Conservation (phyloP, 1,284 basidiomycete genomes). For the Irpex sp. region DNA sequence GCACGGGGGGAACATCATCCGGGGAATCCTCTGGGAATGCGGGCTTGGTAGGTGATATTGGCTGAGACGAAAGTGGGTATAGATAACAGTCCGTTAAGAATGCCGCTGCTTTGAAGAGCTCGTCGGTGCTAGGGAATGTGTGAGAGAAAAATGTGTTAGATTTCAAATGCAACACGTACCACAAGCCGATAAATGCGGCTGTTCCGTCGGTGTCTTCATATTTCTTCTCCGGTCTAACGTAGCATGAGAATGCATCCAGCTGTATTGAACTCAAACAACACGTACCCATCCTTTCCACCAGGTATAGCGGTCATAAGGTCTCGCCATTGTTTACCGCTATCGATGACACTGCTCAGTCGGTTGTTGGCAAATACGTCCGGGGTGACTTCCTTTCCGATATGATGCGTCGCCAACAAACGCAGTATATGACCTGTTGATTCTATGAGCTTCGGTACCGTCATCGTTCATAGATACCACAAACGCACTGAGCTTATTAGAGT, state of each 20-base stretch:
- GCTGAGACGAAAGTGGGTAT: conserved; percentile 5
- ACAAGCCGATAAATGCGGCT: conserved; percentile 63
- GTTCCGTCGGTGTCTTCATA: conserved; percentile 60
- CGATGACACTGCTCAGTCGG: conserved; percentile 60
- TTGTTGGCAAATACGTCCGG: conserved; percentile 69
- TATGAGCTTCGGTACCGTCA: neutral
- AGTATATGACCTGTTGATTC: conserved; percentile 50
- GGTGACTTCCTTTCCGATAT: conserved; percentile 58
- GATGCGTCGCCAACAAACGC: conserved; percentile 69
- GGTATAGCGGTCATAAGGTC: conserved; percentile 27
- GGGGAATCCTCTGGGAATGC: neutral
- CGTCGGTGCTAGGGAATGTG: conserved; percentile 50
- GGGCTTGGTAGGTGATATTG: conserved; percentile 4
- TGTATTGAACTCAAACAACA: conserved; percentile 18
- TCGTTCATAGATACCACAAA: conserved; percentile 1
- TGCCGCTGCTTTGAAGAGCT: conserved; percentile 66
- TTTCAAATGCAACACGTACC: conserved; percentile 35
- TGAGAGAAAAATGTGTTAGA: neutral
- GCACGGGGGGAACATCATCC: neutral
- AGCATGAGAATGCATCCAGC: neutral
- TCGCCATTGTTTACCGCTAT: conserved; percentile 51
- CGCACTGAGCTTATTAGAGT: conserved; percentile 47
- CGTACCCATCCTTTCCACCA: conserved; percentile 15
- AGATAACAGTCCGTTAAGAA: conserved; percentile 62
- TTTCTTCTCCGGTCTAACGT: conserved; percentile 48